Evolutionary conservation across 768 basidiomycete species (phyloP).

Genomic region (Mycena vulgaris): DNA sequence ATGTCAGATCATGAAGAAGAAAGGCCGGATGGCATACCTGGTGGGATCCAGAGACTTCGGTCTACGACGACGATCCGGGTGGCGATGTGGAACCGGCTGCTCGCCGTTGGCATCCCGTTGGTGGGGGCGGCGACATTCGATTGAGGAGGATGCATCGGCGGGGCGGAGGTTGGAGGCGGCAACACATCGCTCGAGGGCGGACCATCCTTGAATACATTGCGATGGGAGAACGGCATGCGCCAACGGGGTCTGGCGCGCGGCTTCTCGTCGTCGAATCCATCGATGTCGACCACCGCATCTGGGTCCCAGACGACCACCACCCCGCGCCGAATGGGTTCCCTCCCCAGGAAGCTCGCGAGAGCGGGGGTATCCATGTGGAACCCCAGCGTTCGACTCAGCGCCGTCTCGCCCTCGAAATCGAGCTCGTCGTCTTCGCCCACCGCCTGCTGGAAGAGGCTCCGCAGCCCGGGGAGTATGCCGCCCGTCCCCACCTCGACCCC

Average conservation of each 20-base stretch:
- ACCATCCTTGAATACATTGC: constrained; percentile 39
- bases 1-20: constrained; percentile 7
- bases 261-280: constrained; percentile 37
- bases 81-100: constrained; percentile 65
- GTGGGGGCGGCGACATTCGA: not conserved
- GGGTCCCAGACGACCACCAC: constrained; percentile 62
- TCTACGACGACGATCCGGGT: constrained; percentile 64
- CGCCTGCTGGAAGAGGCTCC: constrained; percentile 65
- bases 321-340: constrained; percentile 55
- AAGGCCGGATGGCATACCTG: constrained; percentile 49
- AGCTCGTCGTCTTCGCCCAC: constrained; percentile 49
- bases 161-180: not conserved
- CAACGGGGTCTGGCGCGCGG: constrained; percentile 43
- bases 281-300: constrained; percentile 56
- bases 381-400: constrained; percentile 60
- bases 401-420: constrained; percentile 26
- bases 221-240: constrained; percentile 57
- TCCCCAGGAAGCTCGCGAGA: constrained; percentile 65
- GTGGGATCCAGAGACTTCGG: constrained; percentile 62
- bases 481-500: constrained; percentile 62
- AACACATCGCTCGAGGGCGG: not conserved
- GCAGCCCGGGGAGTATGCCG: constrained; percentile 63
- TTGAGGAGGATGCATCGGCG: too few relatives aligned
- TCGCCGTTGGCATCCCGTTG: constrained; percentile 36
- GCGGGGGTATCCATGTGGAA: constrained; percentile 66